Base-by-base conservation (phyloP, 495 filamentous ascomycete species). In the Sporormia fimetaria region DNA sequence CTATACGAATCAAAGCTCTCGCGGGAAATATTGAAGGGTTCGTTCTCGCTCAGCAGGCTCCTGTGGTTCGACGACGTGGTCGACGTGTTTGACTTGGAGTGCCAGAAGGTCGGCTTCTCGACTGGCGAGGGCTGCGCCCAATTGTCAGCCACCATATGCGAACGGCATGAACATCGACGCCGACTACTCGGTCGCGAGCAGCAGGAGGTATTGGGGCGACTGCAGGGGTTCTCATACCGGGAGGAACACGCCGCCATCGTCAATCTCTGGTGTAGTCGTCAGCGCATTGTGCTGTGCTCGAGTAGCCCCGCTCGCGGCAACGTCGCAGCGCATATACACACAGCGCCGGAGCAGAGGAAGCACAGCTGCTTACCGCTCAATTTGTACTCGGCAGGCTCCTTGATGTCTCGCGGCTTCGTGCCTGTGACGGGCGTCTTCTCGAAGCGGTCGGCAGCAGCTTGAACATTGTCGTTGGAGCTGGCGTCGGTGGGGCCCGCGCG, bases 1-100 rank as follows among this genome's bases (percentile, higher is more conserved):
- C 90, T 74, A 59, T 98, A 98, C 20, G 88, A 94, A 59, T 98
- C 90, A 60, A 96, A 98, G 6, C 87, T 94, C 63, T 98, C 90
- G 51, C 90, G 78, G 21, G 90, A 94, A 63, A 98, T 98, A 37
- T 81, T 84, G 63, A 98, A 98, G 16, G 83, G 87, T 54, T 96
- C 90, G 55, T 86, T 83, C 42, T 88, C 81, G 29, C 51, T 57
- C 40, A 86, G 65, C 40, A 78, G 70, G 52, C 72, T 76, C 22
- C 55, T 51, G 54, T 58, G 81, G 56, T 79, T 82, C 6, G 81
- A 81, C 1, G 78, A 74, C 49, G 70, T 72, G 9, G 74, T 74
- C 6, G 79, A 76, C 29, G 67, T 69, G 18, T 81, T 76, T 28
- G 78, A 80, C 54, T 69, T 71, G 28, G 48, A 59, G 29, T 76